Base-by-base conservation (phyloP, 2,329 filamentous ascomycete genomes). In the Aspergillus arachidicola region DNA sequence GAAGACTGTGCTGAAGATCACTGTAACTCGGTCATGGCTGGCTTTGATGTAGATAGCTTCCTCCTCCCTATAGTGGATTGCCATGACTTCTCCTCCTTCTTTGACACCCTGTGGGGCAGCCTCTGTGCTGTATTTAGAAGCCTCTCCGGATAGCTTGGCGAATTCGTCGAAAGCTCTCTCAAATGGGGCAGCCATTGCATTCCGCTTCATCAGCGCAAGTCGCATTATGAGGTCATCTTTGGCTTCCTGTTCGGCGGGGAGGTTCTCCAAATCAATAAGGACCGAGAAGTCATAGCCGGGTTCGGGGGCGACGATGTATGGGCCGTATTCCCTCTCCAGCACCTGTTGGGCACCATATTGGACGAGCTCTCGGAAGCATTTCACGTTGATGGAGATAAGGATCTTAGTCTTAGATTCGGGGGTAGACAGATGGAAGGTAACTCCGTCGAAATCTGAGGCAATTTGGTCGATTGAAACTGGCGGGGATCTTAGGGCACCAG, bases 21-120 rank as follows among this genome's bases (percentile, higher is more conserved):
- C 94, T 0, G 96, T 99, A 58, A 99, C 95, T 73, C 95, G 89
- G 78, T 99, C 95, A 82, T 96, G 91, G 78, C 92, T 96, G 66
- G 95, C 94, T 83, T 99, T 98, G 83, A 99, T 91, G 80, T 96
- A 99, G 75, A 99, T 98, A 58, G 95, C 94, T 79, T 99, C 95
- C 83, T 98, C 94, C 75, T 99, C 96, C 61, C 95, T 91, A 82
- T 99, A 99, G 80, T 98, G 94, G 72, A 99, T 96, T 3, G 94
- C 89, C 86, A 96, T 97, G 64, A 98, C 90, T 71, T 95, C 89
- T 62, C 94, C 94, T 57, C 95, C 94, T 80, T 98, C 95, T 69
- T 85, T 84, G 34, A 97, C 85, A 66, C 94, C 94, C 77, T 97
- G 93, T 0, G 95, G 95, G 59, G 96, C 95, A 66, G 94, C 91